Conservation (phyloP, 2,329 filamentous ascomycete genomes). For the Pestalotiopsis sp. region DNA sequence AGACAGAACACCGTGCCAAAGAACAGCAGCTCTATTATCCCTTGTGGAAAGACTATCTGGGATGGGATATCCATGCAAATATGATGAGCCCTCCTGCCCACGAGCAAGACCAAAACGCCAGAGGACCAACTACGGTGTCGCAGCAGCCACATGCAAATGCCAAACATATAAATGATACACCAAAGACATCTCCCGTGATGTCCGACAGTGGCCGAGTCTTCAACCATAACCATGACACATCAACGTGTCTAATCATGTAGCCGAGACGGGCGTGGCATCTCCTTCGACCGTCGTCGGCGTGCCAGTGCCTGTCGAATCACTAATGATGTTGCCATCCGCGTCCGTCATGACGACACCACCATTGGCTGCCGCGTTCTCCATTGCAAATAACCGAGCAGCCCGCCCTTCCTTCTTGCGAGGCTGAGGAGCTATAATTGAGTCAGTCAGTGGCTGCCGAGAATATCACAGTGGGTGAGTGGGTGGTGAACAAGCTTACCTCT, state of each 20-base stretch:
- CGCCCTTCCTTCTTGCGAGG: constrained; percentile 38
- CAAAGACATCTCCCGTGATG: constrained; percentile 22
- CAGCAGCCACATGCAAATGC: constrained; percentile 10
- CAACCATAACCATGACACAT: constrained; percentile 23
- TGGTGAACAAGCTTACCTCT: constrained; percentile 62
- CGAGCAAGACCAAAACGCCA: constrained; percentile 5
- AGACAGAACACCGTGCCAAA: not conserved
- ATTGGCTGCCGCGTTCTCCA: constrained; percentile 29
- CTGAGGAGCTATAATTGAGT: constrained; percentile 29
- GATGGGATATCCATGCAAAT: not conserved
- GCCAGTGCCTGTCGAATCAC: constrained; percentile 20
- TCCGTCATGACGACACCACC: constrained; percentile 28
- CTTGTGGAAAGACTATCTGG: not conserved
- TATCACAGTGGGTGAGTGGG: not conserved
- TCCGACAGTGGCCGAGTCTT: constrained; percentile 15
- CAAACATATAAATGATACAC: not conserved
- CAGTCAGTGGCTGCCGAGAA: constrained; percentile 17
- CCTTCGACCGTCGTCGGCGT: not conserved
- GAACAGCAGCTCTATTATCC: not conserved
- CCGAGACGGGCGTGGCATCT: not conserved
- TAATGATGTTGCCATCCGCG: constrained; percentile 24
- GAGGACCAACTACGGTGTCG: not conserved
- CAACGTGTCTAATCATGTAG: not conserved
- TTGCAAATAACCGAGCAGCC: constrained; percentile 34
- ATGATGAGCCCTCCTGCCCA: not conserved